Conservation (phyloP, 2,329 filamentous ascomycete species). For the Alternaria sp. region DNA sequence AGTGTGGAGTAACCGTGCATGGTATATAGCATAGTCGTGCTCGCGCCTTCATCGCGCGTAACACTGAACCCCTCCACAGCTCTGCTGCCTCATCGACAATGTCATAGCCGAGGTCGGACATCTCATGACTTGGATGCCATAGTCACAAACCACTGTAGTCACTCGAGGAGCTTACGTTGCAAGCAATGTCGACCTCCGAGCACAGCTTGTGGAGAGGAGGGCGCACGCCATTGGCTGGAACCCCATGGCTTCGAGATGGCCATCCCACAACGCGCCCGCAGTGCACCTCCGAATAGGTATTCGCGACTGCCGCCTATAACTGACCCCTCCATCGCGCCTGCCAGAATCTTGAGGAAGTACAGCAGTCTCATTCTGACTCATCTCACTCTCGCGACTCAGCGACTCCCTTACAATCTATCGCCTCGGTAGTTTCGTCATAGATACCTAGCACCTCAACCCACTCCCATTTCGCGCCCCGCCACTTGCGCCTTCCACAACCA, state of each 20-base stretch:
- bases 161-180: conserved; percentile 8
- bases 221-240: conserved; percentile 33
- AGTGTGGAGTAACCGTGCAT: conserved; percentile 24
- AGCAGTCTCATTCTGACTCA: conserved; percentile 21
- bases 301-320: conserved; percentile 13
- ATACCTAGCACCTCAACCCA: conserved; percentile 24
- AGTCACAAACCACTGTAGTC: conserved; percentile 9
- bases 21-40: conserved; percentile 19
- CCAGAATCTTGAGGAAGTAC: conserved; percentile 14
- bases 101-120: neutral
- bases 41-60: neutral
- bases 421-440: conserved; percentile 43
- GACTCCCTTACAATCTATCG: conserved; percentile 25
- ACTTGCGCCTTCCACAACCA: conserved; percentile 8
- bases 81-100: neutral
- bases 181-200: conserved; percentile 29
- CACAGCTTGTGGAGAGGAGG: conserved; percentile 33
- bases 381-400: conserved; percentile 10
- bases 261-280: conserved; percentile 27
- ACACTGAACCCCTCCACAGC: conserved; percentile 6
- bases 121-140: conserved; percentile 1
- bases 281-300: conserved; percentile 13
- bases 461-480: conserved; percentile 17
- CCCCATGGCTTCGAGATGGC: conserved; percentile 21
- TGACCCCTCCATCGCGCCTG: conserved; percentile 12